Evolutionary conservation across 139 green algal species (phyloP).

Genomic region (Chlamydomonas applanata): DNA sequence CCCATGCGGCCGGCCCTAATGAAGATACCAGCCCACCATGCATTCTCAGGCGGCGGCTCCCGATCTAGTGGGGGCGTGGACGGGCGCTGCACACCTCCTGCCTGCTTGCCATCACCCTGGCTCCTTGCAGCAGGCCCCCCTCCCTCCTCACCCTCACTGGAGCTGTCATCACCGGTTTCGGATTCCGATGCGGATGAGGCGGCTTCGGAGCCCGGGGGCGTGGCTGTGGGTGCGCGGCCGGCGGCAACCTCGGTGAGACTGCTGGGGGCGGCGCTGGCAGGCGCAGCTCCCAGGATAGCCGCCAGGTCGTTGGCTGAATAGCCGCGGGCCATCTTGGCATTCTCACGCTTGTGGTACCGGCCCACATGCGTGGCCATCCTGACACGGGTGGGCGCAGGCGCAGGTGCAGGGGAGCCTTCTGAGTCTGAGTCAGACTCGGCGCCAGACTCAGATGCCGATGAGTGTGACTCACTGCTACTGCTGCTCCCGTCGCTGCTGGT

Average conservation of each 20-base stretch:
- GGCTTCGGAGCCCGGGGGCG: not conserved
- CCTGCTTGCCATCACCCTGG: not conserved
- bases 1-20: conserved; percentile 38
- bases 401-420: not conserved
- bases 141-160: not conserved
- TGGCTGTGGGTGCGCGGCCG: conserved; percentile 2
- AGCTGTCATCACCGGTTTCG: not conserved
- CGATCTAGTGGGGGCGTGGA: not conserved
- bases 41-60: not conserved
- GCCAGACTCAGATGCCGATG: not conserved
- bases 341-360: conserved; percentile 65
- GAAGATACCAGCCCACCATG: conserved; percentile 57
- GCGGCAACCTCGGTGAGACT: not conserved
- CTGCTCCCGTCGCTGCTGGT: conserved; percentile 14
- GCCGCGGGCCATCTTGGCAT: conserved; percentile 64
- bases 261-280: not conserved
- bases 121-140: not conserved
- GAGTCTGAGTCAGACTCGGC: conserved; percentile 17
- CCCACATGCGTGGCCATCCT: conserved; percentile 34
- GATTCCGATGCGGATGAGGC: not conserved
- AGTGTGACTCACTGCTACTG: conserved; percentile 17
- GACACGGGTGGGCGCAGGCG: not conserved
- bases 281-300: conserved; percentile 67
- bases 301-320: conserved; percentile 77
- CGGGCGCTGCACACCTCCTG: not conserved